A percentile compares a stretch with the other conserved stretches of the same genome.
These are phyloP conservation scores for Taphrina communis DNA, from an alignment of 1,139 yeast genomes.

Conservation along the genomic window DNA sequence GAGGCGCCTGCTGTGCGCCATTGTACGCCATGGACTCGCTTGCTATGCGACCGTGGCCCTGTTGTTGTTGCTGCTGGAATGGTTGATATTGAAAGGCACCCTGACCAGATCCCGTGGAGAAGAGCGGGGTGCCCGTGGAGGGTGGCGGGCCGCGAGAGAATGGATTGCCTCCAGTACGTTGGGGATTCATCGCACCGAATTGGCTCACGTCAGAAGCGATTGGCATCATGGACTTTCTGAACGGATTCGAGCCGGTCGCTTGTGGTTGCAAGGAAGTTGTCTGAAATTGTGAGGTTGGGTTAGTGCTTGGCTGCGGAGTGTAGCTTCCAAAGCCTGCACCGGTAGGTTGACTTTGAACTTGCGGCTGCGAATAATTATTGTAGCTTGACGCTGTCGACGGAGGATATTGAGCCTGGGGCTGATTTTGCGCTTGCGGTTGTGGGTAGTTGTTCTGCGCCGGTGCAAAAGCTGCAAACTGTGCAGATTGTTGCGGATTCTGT, in stretches of 20 bases:
- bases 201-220: not conserved
- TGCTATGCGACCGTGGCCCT: slow-evolving; percentile 13
- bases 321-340: slow-evolving; percentile 19
- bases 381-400: slow-evolving; percentile 45
- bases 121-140: slow-evolving; percentile 7
- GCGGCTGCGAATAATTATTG: slow-evolving; percentile 57
- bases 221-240: slow-evolving; percentile 42
- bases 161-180: slow-evolving; percentile 39
- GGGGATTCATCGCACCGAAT: slow-evolving; percentile 17
- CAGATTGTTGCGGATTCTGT: slow-evolving; percentile 39
- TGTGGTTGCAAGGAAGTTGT: slow-evolving; percentile 30
- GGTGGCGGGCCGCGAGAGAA: slow-evolving; percentile 23
- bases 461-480: not conserved
- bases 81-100: slow-evolving; percentile 1
- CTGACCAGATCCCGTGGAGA: not conserved
- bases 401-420: slow-evolving; percentile 37
- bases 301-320: slow-evolving; percentile 1
- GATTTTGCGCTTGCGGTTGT: slow-evolving; percentile 43
- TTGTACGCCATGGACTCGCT: slow-evolving; percentile 11
- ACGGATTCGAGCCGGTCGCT: slow-evolving; percentile 44
- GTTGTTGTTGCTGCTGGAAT: slow-evolving; percentile 3
- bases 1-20: not conserved
- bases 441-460: slow-evolving; percentile 42
- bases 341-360: slow-evolving; percentile 35
- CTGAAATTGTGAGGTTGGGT: not conserved